Evolutionary conservation across 495 filamentous ascomycete species (phyloP).

Genomic region (Xylaria intraflava): DNA sequence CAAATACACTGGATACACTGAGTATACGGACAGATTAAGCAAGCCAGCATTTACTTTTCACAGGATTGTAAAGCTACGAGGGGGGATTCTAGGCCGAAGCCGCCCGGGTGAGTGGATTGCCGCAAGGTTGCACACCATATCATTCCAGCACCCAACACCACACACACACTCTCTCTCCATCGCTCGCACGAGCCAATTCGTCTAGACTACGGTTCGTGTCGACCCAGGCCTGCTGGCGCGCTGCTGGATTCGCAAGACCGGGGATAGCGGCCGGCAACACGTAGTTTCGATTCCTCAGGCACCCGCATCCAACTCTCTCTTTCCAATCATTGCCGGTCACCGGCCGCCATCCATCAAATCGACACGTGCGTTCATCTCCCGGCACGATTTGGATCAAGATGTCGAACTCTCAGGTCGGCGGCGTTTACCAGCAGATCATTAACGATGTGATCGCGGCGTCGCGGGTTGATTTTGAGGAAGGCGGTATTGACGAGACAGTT

Average conservation of each 20-base stretch:
- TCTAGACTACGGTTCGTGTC: background rate
- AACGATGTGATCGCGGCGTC: constrained; percentile 82
- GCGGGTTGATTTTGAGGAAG: constrained; percentile 93
- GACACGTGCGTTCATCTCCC: background rate
- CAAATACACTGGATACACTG: background rate
- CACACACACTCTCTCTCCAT: background rate
- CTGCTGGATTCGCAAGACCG: background rate
- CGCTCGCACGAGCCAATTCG: background rate
- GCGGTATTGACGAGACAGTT: constrained; percentile 78
- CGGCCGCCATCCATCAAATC: background rate
- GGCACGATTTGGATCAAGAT: constrained; percentile 22
- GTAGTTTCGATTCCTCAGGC: background rate
- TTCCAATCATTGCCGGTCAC: background rate
- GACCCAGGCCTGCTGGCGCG: background rate
- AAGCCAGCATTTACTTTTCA: background rate
- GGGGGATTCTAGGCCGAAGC: background rate
- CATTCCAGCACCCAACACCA: background rate
- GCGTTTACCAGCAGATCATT: constrained; percentile 84
- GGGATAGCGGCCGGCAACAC: background rate
- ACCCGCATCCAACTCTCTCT: background rate
- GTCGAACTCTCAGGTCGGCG: constrained; percentile 56
- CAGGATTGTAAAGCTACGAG: background rate
- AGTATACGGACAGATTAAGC: background rate
- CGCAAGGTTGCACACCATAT: background rate
- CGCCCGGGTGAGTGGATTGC: background rate